Evolutionary conservation across 768 basidiomycete species (phyloP), one percentile per base, ranked within the genome.

Genomic region (Podaxis sp.): DNA sequence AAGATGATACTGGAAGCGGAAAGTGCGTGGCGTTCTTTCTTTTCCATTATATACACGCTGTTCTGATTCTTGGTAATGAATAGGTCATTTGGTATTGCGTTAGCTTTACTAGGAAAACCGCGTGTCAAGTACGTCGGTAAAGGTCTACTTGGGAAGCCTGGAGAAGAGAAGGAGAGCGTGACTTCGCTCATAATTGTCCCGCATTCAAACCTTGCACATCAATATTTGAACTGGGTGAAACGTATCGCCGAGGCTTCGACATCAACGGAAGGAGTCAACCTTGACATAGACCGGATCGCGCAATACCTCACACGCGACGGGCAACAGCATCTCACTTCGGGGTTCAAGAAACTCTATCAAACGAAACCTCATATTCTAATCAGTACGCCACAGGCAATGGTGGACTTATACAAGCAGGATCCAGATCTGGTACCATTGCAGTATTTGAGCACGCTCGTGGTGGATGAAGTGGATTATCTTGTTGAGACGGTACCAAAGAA

Each of bases 401-500:
- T 84, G 67, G 90, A 90, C 53, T 76, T 86, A 30, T 76, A 83
- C 26, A 72, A 80, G 44, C 68, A 72, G 58, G 80, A 84, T 52
- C 67, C 78, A 0, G 68, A 74, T 19, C 79, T 75, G 13, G 71
- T 90, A 19, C 77, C 79, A 58, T 64, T 89, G 53, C 67, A 72
- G 5, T 74, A 72, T 54, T 73, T 90, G 57, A 82, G 82, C 13
- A 82, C 81, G 1, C 80, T 93, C 52, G 85, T 87, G 39, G 85
- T 92, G 59, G 91, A 93, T 66, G 91, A 93, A 70, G 87, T 85
- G 52, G 92, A 93, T 68, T 88, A 87, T 71, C 75, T 92, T 44
- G 77, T 93, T 59, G 84, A 83, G 63, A 82, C 79, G 2, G 73
- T 81, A 4, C 82, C 87, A 13, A 72, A 69, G 63, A 79, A 76